Base-by-base conservation (phyloP, 371 early-diverging fungal species). In the Mucor lusitanicus region DNA sequence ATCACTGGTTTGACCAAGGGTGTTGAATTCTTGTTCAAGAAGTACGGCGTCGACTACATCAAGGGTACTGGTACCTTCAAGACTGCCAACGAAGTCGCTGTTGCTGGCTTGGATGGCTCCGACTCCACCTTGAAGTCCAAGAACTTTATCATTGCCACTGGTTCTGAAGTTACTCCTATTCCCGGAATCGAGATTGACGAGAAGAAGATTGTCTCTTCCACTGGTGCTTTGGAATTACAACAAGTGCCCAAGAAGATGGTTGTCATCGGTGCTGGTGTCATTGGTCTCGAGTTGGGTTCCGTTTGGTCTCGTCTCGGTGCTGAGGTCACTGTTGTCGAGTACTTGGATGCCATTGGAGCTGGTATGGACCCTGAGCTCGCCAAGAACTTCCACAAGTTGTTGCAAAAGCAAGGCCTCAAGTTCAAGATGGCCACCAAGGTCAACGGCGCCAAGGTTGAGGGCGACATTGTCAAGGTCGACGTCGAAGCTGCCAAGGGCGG, bases 401-500 rank as follows among this genome's bases (percentile, higher is more conserved):
- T 99, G 68, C 35, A 81, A 73, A 99, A 97, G 91, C 98, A 99
- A 81, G 97, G 97, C 62, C 88, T 98, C 81, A 97, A 97, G 87
- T 98, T 99, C 89, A 97, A 97, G 91, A 84, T 97, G 81, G 86
- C 86, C 86, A 98, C 98, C 82, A 98, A 98, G 90, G 98, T 99
- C 48, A 78, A 94, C 39, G 88, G 88, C 62, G 92, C 94, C 50
- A 91, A 94, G 86, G 83, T 91, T 64, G 83, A 86, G 28, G 91
- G 92, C 75, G 97, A 94, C 55, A 87, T 90, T 70, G 95, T 97
- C 62, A 87, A 91, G 71, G 92, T 99, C 56, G 88, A 95, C 39
- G 92, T 96, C 67, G 97, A 98, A 85, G 82, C 94, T 68, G 91
- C 95, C 67, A 92, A 93, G 86, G 89, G 88, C 66, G 94, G 94